These are phyloP conservation scores for Fusarium sp. DNA, from an alignment of 2,329 filamentous ascomycete species.

Conservation along the genomic window DNA sequence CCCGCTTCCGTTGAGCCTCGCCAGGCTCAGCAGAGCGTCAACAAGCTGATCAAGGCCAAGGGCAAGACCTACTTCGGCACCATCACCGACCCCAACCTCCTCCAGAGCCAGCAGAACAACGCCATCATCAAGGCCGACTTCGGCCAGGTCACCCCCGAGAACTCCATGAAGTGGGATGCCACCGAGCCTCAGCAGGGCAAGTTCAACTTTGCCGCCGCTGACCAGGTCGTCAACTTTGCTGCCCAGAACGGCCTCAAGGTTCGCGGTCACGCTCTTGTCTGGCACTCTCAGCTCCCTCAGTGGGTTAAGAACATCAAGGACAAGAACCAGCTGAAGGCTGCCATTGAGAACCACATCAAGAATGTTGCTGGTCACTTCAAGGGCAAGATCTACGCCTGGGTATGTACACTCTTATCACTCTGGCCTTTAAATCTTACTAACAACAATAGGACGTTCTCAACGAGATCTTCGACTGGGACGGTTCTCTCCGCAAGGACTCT, in stretches of 20 bases:
- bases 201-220: slow-evolving; percentile 68
- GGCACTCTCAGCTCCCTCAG: slow-evolving; percentile 69
- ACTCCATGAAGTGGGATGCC: slow-evolving; percentile 77
- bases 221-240: slow-evolving; percentile 71
- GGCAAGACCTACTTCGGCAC: slow-evolving; percentile 75
- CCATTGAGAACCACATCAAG: slow-evolving; percentile 69
- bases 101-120: slow-evolving; percentile 55
- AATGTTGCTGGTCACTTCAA: slow-evolving; percentile 68
- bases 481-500: slow-evolving; percentile 62
- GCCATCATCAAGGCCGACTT: slow-evolving; percentile 69
- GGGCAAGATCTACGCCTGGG: slow-evolving; percentile 63
- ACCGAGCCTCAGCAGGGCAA: slow-evolving; percentile 49
- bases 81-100: slow-evolving; percentile 63
- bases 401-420: neutral
- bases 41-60: slow-evolving; percentile 57
- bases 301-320: slow-evolving; percentile 70
- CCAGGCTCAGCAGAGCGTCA: slow-evolving; percentile 13
- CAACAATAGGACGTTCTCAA: slow-evolving; percentile 67
- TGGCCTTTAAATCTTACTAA: neutral
- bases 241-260: slow-evolving; percentile 62
- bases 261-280: slow-evolving; percentile 74
- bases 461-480: slow-evolving; percentile 73
- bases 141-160: slow-evolving; percentile 74
- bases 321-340: slow-evolving; percentile 61
- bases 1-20: slow-evolving; percentile 20